Conservation (phyloP, 305 asterid species). For the Fraxinus nigra region DNA sequence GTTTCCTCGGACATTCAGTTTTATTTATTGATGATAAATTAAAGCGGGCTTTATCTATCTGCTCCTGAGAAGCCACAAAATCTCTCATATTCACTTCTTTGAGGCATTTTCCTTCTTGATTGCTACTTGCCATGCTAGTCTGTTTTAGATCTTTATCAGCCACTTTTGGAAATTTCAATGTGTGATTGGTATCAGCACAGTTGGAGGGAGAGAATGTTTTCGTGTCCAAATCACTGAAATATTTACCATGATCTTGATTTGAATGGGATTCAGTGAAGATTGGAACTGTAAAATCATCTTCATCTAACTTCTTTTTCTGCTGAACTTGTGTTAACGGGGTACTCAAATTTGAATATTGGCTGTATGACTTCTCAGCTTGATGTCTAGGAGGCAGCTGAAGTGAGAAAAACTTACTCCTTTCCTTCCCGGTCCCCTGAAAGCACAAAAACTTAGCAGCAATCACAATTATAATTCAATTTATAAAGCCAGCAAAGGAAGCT, state of each 20-base stretch:
- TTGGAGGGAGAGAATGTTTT: conserved; percentile 34
- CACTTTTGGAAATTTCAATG: conserved; percentile 17
- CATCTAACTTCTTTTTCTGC: conserved; percentile 40
- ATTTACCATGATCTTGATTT: conserved; percentile 23
- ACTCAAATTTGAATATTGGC: conserved; percentile 37
- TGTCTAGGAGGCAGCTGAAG: conserved; percentile 39
- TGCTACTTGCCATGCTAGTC: conserved; percentile 3
- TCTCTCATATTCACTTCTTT: conserved; percentile 22
- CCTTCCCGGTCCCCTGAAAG: conserved; percentile 46
- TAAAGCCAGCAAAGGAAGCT: neutral
- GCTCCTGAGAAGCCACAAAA: conserved; percentile 15
- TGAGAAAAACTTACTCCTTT: conserved; percentile 31
- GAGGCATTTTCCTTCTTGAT: conserved; percentile 24
- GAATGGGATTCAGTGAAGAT: conserved; percentile 33
- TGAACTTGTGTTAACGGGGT: conserved; percentile 26
- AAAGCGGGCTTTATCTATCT: conserved; percentile 10
- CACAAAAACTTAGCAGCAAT: conserved; percentile 19
- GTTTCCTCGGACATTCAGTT: conserved; percentile 4
- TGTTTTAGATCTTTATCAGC: conserved; percentile 17
- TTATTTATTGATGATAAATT: conserved; percentile 23
- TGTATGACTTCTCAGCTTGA: conserved; percentile 36
- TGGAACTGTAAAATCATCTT: conserved; percentile 57
- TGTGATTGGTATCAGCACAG: conserved; percentile 15
- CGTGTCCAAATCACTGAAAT: conserved; percentile 4
- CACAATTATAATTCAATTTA: conserved; percentile 2